A percentile compares a stretch with the other conserved stretches of the same genome.
These are phyloP conservation scores for Atalantia buxifolia DNA, from an alignment of 345 rosid genomes.

Conservation along the genomic window DNA sequence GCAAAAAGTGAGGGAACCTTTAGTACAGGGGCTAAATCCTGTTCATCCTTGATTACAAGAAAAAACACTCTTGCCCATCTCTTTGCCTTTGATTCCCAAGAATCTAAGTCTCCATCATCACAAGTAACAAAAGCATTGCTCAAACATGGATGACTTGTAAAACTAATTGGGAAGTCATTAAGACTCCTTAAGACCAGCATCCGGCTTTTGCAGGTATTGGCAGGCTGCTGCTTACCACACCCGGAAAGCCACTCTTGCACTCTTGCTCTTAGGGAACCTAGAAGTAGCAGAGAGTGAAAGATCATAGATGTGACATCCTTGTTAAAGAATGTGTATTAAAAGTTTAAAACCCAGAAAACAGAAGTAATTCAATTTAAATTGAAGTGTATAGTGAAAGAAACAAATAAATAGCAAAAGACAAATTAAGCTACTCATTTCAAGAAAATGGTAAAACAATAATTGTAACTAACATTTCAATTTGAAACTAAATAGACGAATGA, in stretches of 20 bases:
- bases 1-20: constrained; percentile 28
- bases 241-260: constrained; percentile 70
- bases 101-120: constrained; percentile 85
- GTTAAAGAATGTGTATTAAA: neutral
- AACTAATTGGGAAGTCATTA: constrained; percentile 52
- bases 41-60: constrained; percentile 46
- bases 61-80: constrained; percentile 81
- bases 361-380: neutral
- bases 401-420: neutral
- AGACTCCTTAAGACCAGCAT: constrained; percentile 49
- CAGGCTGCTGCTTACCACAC: constrained; percentile 22
- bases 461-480: neutral
- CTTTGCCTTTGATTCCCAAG: constrained; percentile 81
- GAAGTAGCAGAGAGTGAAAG: constrained; percentile 3
- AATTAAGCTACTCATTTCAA: neutral
- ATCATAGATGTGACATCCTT: neutral
- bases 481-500: neutral
- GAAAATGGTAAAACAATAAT: neutral
- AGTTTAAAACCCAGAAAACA: neutral
- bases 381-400: neutral
- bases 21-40: constrained; percentile 43
- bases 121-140: constrained; percentile 33
- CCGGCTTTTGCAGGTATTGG: constrained; percentile 19
- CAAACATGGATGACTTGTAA: constrained; percentile 28
- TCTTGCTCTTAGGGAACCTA: constrained; percentile 49